These are phyloP conservation scores for Crithidia expoeki DNA, from an alignment of 208 protist genomes.

Conservation along the genomic window DNA sequence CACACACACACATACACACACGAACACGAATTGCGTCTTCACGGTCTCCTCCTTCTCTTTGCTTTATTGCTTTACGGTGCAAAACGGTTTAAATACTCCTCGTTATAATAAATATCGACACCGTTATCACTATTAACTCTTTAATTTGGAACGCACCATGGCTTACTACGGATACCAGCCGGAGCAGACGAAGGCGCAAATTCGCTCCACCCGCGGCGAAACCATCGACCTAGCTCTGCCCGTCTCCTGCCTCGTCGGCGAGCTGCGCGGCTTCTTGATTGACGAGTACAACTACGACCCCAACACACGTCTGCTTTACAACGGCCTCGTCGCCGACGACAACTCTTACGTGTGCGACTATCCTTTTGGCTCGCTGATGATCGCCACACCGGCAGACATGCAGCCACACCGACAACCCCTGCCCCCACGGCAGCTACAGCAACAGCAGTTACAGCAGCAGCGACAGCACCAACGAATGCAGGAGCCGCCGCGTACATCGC, in stretches of 20 bases:
- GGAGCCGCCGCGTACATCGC: conserved; percentile 3
- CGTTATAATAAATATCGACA: too few relatives aligned
- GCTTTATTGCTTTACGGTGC: too few relatives aligned
- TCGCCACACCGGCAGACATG: conserved; percentile 43
- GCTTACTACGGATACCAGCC: conserved; percentile 36
- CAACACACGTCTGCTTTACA: conserved; percentile 53
- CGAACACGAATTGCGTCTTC: too few relatives aligned
- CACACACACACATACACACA: too few relatives aligned
- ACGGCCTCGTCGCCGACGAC: conserved; percentile 28
- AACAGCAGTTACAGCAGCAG: conserved; percentile 7
- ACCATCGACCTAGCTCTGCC: conserved; percentile 74
- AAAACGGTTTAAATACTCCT: too few relatives aligned
- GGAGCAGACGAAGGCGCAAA: conserved; percentile 51
- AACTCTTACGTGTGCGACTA: conserved; percentile 50
- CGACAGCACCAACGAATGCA: conserved; percentile 13
- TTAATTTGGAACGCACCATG: conserved; percentile 23
- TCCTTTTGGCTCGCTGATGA: conserved; percentile 71
- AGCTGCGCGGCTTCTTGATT: conserved; percentile 69
- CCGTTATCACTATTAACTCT: background rate
- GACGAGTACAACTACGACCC: conserved; percentile 69
- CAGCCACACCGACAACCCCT: conserved; percentile 23
- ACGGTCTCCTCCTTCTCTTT: too few relatives aligned
- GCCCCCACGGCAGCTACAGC: background rate
- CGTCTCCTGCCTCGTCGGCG: conserved; percentile 51
- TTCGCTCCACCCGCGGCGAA: conserved; percentile 68